These are phyloP conservation scores for Sarcodon aspratus DNA, from an alignment of 768 basidiomycete species.

Conservation along the genomic window DNA sequence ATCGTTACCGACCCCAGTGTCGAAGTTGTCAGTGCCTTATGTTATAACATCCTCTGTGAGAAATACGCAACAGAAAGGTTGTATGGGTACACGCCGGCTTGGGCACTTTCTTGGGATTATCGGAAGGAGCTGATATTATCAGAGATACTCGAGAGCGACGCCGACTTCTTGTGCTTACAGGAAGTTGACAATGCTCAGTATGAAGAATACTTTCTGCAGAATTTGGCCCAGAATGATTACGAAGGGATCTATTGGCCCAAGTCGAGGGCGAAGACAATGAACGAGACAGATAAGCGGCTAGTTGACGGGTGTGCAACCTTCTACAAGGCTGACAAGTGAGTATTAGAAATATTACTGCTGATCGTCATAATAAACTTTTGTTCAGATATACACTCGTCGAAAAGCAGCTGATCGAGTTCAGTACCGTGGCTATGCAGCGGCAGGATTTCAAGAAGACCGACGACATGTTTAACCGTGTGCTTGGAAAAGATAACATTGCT, in stretches of 20 bases:
- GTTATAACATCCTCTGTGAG: conserved; percentile 94
- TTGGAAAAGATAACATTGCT: conserved; percentile 90
- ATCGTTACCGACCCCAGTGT: conserved; percentile 48
- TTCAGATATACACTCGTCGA: conserved; percentile 85
- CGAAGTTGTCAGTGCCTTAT: conserved; percentile 74
- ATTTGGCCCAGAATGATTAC: conserved; percentile 66
- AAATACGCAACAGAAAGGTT: conserved; percentile 77
- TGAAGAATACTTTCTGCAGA: conserved; percentile 79
- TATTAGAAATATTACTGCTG: conserved; percentile 7
- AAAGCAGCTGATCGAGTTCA: conserved; percentile 89
- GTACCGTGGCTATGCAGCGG: conserved; percentile 83
- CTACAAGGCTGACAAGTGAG: conserved; percentile 82
- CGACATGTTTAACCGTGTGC: conserved; percentile 98
- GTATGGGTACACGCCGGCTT: conserved; percentile 94
- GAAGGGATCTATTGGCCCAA: conserved; percentile 90
- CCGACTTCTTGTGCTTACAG: conserved; percentile 91
- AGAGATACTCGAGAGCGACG: conserved; percentile 69
- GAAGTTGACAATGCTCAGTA: conserved; percentile 91
- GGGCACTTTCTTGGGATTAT: conserved; percentile 96
- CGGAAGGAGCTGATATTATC: conserved; percentile 80
- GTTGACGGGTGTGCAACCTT: conserved; percentile 98
- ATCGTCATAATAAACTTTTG: not conserved
- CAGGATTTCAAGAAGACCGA: conserved; percentile 95
- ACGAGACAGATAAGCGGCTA: conserved; percentile 67
- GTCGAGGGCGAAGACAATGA: conserved; percentile 89